phyloP scores from a whole-genome alignment of 2,329 filamentous ascomycete genomes.

The Trichocomaceae sp. region DNA sequence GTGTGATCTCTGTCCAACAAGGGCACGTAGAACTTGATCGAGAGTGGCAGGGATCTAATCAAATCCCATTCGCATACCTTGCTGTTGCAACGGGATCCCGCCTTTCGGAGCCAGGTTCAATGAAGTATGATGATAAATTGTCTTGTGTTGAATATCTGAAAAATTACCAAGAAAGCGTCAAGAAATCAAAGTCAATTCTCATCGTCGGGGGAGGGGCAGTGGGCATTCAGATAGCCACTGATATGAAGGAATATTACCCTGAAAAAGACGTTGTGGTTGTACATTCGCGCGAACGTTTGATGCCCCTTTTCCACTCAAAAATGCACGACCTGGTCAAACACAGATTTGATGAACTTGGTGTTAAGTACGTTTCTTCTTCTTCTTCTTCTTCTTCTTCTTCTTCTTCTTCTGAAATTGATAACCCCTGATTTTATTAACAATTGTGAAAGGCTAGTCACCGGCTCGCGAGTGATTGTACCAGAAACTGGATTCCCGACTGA shows the following conservation, averaged over 20 bases:
- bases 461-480: slow-evolving; percentile 25
- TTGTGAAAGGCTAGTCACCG: slow-evolving; percentile 23
- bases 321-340: slow-evolving; percentile 27
- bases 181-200: slow-evolving; percentile 25
- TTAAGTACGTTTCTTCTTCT: slow-evolving; percentile 17
- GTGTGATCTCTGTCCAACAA: slow-evolving; percentile 25
- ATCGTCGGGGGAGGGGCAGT: slow-evolving; percentile 46
- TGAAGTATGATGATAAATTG: slow-evolving; percentile 28
- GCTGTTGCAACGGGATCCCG: slow-evolving; percentile 30
- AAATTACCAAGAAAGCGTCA: slow-evolving; percentile 26
- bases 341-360: slow-evolving; percentile 29
- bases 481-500: slow-evolving; percentile 22
- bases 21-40: slow-evolving; percentile 27
- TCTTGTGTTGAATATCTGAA: slow-evolving; percentile 29
- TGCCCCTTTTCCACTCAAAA: slow-evolving; percentile 28
- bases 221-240: slow-evolving; percentile 46
- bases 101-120: slow-evolving; percentile 28
- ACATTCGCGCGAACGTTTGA: slow-evolving; percentile 39
- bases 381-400: background rate
- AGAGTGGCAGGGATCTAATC: slow-evolving; percentile 27
- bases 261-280: slow-evolving; percentile 44
- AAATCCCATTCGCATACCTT: slow-evolving; percentile 29
- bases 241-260: slow-evolving; percentile 44
- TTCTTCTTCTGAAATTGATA: background rate
- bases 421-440: background rate